Base-by-base conservation (phyloP, 1,284 basidiomycete species). In the Termitomyces sp. region DNA sequence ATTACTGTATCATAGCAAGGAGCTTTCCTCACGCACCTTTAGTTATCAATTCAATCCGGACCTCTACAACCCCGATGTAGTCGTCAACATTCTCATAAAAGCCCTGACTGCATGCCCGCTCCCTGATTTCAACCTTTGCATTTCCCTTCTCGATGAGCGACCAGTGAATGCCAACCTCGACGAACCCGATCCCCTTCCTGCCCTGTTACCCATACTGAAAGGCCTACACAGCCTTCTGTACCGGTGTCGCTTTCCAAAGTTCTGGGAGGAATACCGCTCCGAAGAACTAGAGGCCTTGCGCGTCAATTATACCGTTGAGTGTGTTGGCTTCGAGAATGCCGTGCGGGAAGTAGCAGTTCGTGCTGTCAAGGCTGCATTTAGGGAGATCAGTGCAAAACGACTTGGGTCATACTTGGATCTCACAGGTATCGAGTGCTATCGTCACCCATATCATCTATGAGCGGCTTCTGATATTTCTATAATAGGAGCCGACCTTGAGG, bases 21-120 rank as follows among this genome's bases (percentile, higher is more conserved):
- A 19, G 26, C 52, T 18, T 30, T 47, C 33, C 52, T 33, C 58
- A 37, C 30, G 30, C 30, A 49, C 19, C 57, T 30, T 5, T 54
- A 97, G 93, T 52, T 97, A 97, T 73, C 95, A 98, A 68, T 97
- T 97, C 76, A 98, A 98, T 75, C 85, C 91, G 16, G 84, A 91
- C 67, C 81, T 96, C 41, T 92, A 92, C 72, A 95, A 95, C 73
- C 86, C 92, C 7, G 92, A 95, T 64, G 89, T 95, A 18, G 88
- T 94, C 61, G 79, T 96, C 71, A 92, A 96, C 75, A 92, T 98
- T 68, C 88, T 98, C 65, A 80, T 94, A 69, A 97, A 97, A 78
- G 82, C 93, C 18, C 80, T 98, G 52, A 85, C 88, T 28, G 80
- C 84, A 2, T 78, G 84, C 33, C 89, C 92, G 37, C 83, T 90